phyloP scores from a whole-genome alignment of 192 early-diverging fungal genomes.

The Funneliformis geosporum region DNA sequence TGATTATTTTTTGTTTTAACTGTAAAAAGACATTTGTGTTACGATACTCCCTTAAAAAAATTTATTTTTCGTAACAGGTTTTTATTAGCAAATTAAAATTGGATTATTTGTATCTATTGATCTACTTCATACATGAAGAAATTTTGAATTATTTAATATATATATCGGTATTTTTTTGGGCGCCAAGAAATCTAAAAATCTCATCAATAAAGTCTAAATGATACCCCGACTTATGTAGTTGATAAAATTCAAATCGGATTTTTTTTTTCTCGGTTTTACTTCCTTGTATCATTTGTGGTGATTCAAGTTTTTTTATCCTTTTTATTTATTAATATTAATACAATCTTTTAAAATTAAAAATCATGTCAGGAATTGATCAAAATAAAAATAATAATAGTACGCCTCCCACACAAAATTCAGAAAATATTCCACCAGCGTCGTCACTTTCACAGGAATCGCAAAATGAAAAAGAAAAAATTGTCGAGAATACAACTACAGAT shows the following conservation, averaged over 20 bases:
- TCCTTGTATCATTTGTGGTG: too few species aligned
- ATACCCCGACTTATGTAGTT: too few species aligned
- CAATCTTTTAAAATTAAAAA: background rate
- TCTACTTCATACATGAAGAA: background rate
- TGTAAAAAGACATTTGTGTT: too few species aligned
- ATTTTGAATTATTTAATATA: background rate
- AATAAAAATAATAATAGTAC: background rate
- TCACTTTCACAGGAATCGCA: background rate
- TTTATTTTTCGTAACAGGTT: too few species aligned
- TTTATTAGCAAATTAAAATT: too few species aligned
- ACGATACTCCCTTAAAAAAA: too few species aligned
- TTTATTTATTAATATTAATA: too few species aligned
- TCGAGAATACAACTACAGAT: background rate
- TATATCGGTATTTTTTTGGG: background rate
- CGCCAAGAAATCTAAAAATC: background rate
- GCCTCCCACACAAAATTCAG: background rate
- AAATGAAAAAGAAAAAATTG: background rate
- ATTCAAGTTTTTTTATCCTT: too few species aligned
- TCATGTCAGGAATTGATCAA: background rate
- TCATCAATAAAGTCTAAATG: too few species aligned
- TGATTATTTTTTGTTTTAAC: background rate
- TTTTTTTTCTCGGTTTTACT: too few species aligned
- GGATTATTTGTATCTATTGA: background rate
- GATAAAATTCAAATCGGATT: too few species aligned
- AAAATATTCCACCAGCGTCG: background rate